A percentile compares a stretch with the other conserved stretches of the same genome.
phyloP scores from a whole-genome alignment of 345 rosid species.

The Linum trigynum region DNA sequence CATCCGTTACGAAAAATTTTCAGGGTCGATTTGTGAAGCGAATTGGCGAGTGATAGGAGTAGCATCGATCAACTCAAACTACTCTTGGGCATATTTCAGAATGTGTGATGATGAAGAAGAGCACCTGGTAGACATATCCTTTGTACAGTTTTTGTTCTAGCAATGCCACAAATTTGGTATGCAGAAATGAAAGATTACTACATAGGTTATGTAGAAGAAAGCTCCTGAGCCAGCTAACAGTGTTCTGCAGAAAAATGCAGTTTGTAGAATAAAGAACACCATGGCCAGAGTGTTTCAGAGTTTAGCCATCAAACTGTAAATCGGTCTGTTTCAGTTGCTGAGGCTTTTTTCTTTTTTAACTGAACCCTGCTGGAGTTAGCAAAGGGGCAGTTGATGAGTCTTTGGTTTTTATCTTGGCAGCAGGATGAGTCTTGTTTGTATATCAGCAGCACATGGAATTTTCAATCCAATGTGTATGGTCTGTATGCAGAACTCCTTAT shows the following conservation, averaged over 20 bases:
- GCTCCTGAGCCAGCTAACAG: too few species aligned
- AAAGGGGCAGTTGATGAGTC: not conserved
- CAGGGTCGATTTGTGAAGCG: conserved; percentile 70
- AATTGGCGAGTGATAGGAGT: conserved; percentile 13
- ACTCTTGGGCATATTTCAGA: not conserved
- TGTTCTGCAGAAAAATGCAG: too few species aligned
- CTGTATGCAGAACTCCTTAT: too few species aligned
- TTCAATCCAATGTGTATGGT: too few species aligned
- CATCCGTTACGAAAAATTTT: conserved; percentile 1
- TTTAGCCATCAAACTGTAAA: not conserved
- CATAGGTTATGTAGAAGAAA: too few species aligned
- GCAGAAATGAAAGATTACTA: too few species aligned
- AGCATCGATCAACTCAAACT: not conserved
- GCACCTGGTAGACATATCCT: not conserved
- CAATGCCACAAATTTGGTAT: too few species aligned
- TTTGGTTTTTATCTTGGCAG: not conserved
- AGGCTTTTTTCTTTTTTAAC: not conserved
- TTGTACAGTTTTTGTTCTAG: not conserved
- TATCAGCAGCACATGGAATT: too few species aligned
- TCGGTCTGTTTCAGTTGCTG: not conserved
- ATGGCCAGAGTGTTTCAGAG: not conserved
- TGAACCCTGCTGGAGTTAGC: not conserved
- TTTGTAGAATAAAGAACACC: not conserved
- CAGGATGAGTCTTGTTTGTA: too few species aligned
- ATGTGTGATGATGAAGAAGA: not conserved